A percentile compares a stretch with the other conserved stretches of the same genome.
phyloP scores from a whole-genome alignment of 169 alveolate genomes.

The Plasmodium yoelii region DNA sequence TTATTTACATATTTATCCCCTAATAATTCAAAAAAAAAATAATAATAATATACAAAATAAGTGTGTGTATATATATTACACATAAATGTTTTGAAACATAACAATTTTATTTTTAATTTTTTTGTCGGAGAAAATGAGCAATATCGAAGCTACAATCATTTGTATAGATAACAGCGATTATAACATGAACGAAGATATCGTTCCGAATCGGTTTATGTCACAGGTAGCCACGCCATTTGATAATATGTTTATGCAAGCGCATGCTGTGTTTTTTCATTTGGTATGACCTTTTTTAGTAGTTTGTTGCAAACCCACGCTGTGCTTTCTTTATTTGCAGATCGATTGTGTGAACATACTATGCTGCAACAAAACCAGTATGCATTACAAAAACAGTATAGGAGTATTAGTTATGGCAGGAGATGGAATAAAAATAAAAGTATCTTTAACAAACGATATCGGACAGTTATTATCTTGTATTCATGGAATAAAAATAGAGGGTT shows the following conservation, averaged over 20 bases:
- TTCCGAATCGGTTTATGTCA: constrained; percentile 92
- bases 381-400: constrained; percentile 96
- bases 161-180: constrained; percentile 98
- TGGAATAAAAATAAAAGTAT: constrained; percentile 91
- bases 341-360: constrained; percentile 89
- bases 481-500: constrained; percentile 89
- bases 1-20: no score
- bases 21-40: no score
- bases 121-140: constrained; percentile 86
- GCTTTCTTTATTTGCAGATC: no score
- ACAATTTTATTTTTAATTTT: neutral
- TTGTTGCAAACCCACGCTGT: no score
- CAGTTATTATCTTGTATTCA: constrained; percentile 88
- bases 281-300: no score
- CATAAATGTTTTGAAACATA: neutral
- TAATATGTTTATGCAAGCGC: no score
- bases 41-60: no score
- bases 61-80: neutral
- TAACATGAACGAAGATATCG: constrained; percentile 96
- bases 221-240: no score
- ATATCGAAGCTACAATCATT: constrained; percentile 95
- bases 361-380: constrained; percentile 90
- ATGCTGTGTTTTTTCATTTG: no score
- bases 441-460: constrained; percentile 95
- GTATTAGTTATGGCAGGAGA: constrained; percentile 96